These are phyloP conservation scores for Phalaenopsis equestris DNA, from an alignment of 106 monocot genomes.

Conservation along the genomic window DNA sequence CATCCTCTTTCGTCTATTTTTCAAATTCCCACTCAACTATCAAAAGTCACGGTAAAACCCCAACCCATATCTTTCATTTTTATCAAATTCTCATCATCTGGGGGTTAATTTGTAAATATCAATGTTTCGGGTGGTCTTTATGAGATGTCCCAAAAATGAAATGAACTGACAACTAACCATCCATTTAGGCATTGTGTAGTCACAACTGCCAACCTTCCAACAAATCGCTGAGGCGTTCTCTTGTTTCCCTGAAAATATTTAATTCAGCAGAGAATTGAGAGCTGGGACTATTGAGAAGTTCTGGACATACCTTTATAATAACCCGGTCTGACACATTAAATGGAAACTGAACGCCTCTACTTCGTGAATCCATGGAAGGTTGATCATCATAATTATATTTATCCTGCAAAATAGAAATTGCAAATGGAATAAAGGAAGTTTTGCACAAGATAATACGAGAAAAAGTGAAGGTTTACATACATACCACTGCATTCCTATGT, in stretches of 20 bases:
- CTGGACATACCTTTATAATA: slow-evolving; percentile 73
- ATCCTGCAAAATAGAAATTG: slow-evolving; percentile 30
- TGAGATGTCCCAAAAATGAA: not conserved
- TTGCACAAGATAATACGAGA: not conserved
- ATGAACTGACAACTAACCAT: slow-evolving; percentile 74
- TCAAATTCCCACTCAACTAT: too few relatives aligned
- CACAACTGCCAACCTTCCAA: slow-evolving; percentile 77
- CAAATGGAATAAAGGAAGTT: not conserved
- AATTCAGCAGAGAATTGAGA: not conserved
- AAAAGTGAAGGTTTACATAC: not conserved
- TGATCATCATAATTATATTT: slow-evolving; percentile 46
- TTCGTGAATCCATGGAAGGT: slow-evolving; percentile 33
- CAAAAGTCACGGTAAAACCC: too few relatives aligned
- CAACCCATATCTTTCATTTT: too few relatives aligned
- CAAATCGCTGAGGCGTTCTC: slow-evolving; percentile 79
- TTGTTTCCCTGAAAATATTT: slow-evolving; percentile 72
- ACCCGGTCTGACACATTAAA: slow-evolving; percentile 80
- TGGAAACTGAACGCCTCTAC: slow-evolving; percentile 84
- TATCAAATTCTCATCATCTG: too few relatives aligned
- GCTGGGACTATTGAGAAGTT: not conserved
- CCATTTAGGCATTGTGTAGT: slow-evolving; percentile 91
- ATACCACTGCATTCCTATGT: too few relatives aligned
- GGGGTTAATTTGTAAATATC: too few relatives aligned
- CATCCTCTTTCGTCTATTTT: too few relatives aligned
- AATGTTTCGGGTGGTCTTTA: too few relatives aligned